phyloP scores from a whole-genome alignment of 805 yeast genomes.

The Cyberlindnera xishuangbannaensis region DNA sequence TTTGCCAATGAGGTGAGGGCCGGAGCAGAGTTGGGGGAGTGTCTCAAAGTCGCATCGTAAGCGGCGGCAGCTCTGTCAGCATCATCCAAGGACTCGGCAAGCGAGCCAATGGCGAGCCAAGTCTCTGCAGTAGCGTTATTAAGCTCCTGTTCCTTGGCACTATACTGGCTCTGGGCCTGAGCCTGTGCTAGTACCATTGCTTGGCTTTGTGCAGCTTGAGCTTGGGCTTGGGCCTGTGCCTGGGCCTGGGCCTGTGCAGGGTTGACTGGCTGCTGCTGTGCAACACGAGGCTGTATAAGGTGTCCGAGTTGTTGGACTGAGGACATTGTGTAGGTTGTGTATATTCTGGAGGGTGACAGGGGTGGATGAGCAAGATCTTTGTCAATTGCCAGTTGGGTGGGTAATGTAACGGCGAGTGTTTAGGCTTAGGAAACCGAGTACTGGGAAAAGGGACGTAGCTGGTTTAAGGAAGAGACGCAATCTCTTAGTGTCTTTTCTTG shows the following conservation, averaged over 20 bases:
- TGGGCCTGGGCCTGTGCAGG: conserved; percentile 4
- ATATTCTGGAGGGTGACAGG: no score
- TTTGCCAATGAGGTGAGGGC: conserved; percentile 84
- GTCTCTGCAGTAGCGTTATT: conserved; percentile 65
- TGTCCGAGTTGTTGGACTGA: conserved; percentile 1
- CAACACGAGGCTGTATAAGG: conserved; percentile 3
- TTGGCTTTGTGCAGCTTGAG: conserved; percentile 1
- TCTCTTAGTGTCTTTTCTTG: no score
- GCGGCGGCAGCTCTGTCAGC: conserved; percentile 85
- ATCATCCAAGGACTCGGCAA: conserved; percentile 87
- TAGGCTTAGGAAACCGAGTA: not conserved
- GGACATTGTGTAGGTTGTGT: not conserved
- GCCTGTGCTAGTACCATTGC: conserved; percentile 1
- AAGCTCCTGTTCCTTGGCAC: conserved; percentile 27
- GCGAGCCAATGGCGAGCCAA: conserved; percentile 83
- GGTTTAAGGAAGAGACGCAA: no score
- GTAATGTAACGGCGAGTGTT: not conserved
- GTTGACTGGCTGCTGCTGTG: conserved; percentile 3
- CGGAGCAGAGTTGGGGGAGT: conserved; percentile 79
- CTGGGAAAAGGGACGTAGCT: no score
- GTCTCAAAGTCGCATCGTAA: conserved; percentile 81
- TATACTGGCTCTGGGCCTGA: conserved; percentile 13
- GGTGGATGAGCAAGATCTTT: no score
- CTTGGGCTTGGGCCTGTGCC: conserved; percentile 3
- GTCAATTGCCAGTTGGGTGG: no score